phyloP scores from a whole-genome alignment of 371 early-diverging fungal genomes.

The Zopfochytrium polystomum region DNA sequence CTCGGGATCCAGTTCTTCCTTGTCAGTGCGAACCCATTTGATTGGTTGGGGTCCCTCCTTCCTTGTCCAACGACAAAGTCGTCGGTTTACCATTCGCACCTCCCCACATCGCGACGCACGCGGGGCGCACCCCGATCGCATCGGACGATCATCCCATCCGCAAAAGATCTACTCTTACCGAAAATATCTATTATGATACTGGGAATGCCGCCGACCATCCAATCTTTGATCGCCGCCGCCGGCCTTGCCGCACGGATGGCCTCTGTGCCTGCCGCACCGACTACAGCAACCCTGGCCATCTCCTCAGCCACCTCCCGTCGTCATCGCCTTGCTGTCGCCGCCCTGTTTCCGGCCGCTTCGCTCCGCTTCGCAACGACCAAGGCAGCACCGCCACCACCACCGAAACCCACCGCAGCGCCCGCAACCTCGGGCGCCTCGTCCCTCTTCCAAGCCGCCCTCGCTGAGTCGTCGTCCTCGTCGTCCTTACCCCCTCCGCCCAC shows the following conservation, averaged over 20 bases:
- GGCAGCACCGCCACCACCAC: background rate
- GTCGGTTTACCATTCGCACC: too few relatives aligned
- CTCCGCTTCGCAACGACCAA: slow-evolving; percentile 2
- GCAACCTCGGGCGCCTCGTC: slow-evolving; percentile 17
- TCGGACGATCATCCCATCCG: slow-evolving; percentile 18
- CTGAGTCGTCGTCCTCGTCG: slow-evolving; percentile 22
- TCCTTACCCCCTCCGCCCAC: background rate
- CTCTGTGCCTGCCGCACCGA: slow-evolving; percentile 32
- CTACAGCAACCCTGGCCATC: background rate
- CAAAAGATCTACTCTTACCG: slow-evolving; percentile 31
- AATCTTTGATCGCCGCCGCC: too few relatives aligned
- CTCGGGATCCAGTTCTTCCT: too few relatives aligned
- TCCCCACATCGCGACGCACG: too few relatives aligned
- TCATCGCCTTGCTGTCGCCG: background rate
- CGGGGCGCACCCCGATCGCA: slow-evolving; percentile 25
- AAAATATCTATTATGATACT: too few relatives aligned
- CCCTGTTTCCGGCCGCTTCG: background rate
- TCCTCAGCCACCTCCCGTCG: background rate
- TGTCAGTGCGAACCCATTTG: too few relatives aligned
- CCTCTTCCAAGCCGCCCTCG: slow-evolving; percentile 23
- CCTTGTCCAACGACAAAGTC: too few relatives aligned
- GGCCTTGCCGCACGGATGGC: slow-evolving; percentile 25
- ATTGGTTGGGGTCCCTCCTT: too few relatives aligned
- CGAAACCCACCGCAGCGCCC: background rate
- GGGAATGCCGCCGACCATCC: too few relatives aligned